These are phyloP conservation scores for Sphaceloma murrayae DNA, from an alignment of 2,329 filamentous ascomycete species.

Conservation along the genomic window DNA sequence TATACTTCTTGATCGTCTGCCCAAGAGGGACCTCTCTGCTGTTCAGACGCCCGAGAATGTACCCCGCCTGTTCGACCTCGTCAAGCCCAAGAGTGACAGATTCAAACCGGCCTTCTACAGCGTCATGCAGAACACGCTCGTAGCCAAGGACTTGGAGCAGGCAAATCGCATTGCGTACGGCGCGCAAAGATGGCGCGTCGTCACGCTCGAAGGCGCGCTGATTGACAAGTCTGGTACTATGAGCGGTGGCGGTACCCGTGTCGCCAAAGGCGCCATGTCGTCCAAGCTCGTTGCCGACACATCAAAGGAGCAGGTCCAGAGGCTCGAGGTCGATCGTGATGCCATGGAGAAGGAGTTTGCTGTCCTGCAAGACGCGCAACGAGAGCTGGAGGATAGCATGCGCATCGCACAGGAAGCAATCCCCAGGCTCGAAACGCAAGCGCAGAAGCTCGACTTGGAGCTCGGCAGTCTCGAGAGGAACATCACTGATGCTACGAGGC, in stretches of 20 bases:
- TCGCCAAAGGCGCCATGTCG: slow-evolving; percentile 91
- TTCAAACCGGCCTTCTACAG: slow-evolving; percentile 92
- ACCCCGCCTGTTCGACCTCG: slow-evolving; percentile 83
- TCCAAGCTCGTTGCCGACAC: slow-evolving; percentile 85
- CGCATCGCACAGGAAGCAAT: slow-evolving; percentile 67
- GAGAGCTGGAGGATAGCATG: slow-evolving; percentile 64
- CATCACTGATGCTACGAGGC: slow-evolving; percentile 70
- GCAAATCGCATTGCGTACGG: slow-evolving; percentile 96
- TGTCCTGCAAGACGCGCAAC: slow-evolving; percentile 74
- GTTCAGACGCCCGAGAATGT: slow-evolving; percentile 89
- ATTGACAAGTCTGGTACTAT: slow-evolving; percentile 98
- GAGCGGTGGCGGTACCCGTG: slow-evolving; percentile 88
- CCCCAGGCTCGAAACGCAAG: slow-evolving; percentile 75
- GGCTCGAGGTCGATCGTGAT: slow-evolving; percentile 81
- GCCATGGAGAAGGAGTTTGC: slow-evolving; percentile 72
- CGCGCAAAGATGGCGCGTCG: slow-evolving; percentile 86
- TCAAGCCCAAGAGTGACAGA: slow-evolving; percentile 76
- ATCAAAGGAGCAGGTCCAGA: slow-evolving; percentile 76
- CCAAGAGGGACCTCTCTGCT: slow-evolving; percentile 63
- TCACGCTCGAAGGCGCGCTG: slow-evolving; percentile 86
- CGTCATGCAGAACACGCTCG: slow-evolving; percentile 87
- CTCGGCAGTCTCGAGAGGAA: slow-evolving; percentile 80
- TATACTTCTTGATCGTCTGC: slow-evolving; percentile 83
- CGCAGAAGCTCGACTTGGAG: slow-evolving; percentile 84
- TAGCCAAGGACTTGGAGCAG: slow-evolving; percentile 86